Evolutionary conservation across 306 rosid species (phyloP), one percentile per base, ranked within the genome.

Genomic region (Vigna reflexopilosa): DNA sequence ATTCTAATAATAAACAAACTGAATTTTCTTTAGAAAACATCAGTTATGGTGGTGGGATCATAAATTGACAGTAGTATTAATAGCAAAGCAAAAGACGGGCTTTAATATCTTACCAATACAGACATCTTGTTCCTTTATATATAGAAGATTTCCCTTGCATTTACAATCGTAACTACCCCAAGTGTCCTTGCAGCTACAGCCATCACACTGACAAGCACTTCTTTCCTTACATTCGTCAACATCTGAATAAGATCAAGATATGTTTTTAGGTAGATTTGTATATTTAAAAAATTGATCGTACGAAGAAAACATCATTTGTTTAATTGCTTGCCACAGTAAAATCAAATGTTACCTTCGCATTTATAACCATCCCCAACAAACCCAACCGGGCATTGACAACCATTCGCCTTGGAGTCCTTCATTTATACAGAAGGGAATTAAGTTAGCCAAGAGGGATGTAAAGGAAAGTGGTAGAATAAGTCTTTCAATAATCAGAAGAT

Each of bases 351-450:
- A 94, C 98, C 98, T 87, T 86, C 82, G 26, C 97, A 94, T 22
- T 77, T 84, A 10, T 72, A 26, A n/a, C 98, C 97, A 44, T 92
- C 87, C 44, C 95, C 97, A 1, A 0, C 51, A 78, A 94, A 94
- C 30, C 98, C 97, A 55, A 2, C 44, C 1, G 98, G 98, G 79
- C 97, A 94, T 4, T 67, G 70, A 64, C 98, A 94, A 36, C 97
- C 93, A 13, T 88, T 81, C 67, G 86, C 76, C 64, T 67, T 80
- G 3, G 92, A 87, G 50, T 88, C 92, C 98, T 94, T 47, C 28
- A 71, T 94, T 47, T 34, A 71, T 58, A 77, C 28, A 28, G 72
- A 80, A 57, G 22, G 36, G 61, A 78, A 68, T 72, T 71, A 9
- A 70, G 81, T 85, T 54, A 87, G 72, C 70, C 84, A 75, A 48